Evolutionary conservation across 495 filamentous ascomycete genomes (phyloP).

Genomic region (Xylaria sp.): DNA sequence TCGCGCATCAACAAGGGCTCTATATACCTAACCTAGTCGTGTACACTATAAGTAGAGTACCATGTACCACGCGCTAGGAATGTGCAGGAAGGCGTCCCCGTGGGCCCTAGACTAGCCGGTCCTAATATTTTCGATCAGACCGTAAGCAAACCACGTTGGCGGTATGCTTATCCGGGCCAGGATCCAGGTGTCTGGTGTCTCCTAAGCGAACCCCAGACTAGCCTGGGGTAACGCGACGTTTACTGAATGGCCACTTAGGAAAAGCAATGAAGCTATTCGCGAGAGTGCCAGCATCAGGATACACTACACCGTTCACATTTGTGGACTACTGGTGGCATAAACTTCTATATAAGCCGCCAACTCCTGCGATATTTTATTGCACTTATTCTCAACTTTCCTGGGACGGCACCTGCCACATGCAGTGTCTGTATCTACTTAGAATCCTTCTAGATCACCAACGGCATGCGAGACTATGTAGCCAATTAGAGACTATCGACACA

Average conservation of each 20-base stretch:
- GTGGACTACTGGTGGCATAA: not conserved
- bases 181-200: slow-evolving; percentile 4
- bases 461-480: not conserved
- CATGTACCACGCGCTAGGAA: slow-evolving; percentile 2
- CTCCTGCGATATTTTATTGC: slow-evolving; percentile 36
- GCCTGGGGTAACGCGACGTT: slow-evolving; percentile 15
- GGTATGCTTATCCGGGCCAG: slow-evolving; percentile 17
- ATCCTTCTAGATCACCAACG: slow-evolving; percentile 38
- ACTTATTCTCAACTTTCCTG: slow-evolving; percentile 25
- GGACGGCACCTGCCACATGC: no score
- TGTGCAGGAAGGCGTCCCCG: not conserved
- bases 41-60: not conserved
- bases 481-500: slow-evolving; percentile 4
- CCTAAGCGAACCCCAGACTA: slow-evolving; percentile 19
- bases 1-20: not conserved
- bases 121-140: not conserved
- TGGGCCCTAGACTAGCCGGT: not conserved
- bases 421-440: slow-evolving; percentile 36
- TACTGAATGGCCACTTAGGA: slow-evolving; percentile 25
- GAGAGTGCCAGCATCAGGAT: not conserved
- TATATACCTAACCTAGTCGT: not conserved
- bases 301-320: not conserved
- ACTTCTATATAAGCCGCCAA: slow-evolving; percentile 2
- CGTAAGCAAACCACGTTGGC: slow-evolving; percentile 11
- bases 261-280: not conserved